Evolutionary conservation across 257 asterid genomes (phyloP).

Genomic region (Eustoma russellianum): DNA sequence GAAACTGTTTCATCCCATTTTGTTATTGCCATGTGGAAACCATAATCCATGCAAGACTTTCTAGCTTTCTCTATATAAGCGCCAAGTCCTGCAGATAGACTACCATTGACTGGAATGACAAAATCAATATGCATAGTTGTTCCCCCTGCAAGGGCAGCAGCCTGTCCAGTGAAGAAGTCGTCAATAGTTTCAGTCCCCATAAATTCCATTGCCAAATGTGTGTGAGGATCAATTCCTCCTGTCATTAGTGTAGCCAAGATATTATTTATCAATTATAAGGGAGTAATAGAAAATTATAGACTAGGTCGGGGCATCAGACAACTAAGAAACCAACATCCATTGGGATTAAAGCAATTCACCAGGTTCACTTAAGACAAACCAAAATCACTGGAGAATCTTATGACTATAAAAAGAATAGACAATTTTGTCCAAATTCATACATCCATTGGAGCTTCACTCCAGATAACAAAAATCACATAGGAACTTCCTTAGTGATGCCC

Average conservation of each 20-base stretch:
- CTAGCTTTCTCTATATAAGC: constrained; percentile 68
- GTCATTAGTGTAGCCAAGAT: constrained; percentile 12
- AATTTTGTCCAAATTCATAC: too few species aligned
- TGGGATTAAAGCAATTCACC: background rate
- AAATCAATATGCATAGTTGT: constrained; percentile 97
- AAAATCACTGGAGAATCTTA: background rate
- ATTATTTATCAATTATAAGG: background rate
- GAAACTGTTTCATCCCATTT: constrained; percentile 91
- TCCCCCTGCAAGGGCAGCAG: constrained; percentile 99
- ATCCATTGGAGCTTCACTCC: too few species aligned
- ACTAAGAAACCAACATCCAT: background rate
- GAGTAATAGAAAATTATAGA: background rate
- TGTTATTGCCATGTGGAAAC: constrained; percentile 97
- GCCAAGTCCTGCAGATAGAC: constrained; percentile 70
- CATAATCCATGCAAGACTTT: constrained; percentile 93
- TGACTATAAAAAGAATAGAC: too few species aligned
- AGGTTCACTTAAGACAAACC: background rate
- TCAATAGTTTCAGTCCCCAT: constrained; percentile 86
- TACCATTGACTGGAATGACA: constrained; percentile 85
- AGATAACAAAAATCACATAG: too few species aligned
- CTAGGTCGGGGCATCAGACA: background rate
- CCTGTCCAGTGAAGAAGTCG: constrained; percentile 88
- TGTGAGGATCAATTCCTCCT: constrained; percentile 99
- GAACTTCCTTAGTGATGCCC: too few species aligned
- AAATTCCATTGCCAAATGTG: constrained; percentile 95